Conservation (phyloP, 176 grass and related monocot genomes). For the Rhynchospora tenuis region DNA sequence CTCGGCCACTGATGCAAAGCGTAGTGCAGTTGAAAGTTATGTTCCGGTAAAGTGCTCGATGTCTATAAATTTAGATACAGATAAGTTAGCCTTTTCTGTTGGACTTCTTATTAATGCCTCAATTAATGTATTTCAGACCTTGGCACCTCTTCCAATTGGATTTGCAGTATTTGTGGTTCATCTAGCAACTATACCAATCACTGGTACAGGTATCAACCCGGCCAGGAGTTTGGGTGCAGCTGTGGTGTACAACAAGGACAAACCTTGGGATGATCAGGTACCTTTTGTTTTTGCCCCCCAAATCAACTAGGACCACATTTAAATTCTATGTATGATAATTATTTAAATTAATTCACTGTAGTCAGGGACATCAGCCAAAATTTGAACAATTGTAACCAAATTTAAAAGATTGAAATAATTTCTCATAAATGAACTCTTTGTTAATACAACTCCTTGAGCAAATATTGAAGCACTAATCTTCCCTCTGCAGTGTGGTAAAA, state of each 20-base stretch:
- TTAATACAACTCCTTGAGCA: too few species aligned
- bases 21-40: conserved; percentile 38
- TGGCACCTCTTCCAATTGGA: conserved; percentile 36
- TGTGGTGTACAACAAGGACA: conserved; percentile 36
- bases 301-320: too few species aligned
- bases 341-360: not conserved
- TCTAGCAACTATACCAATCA: conserved; percentile 35
- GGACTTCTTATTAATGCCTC: not conserved
- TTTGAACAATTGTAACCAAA: too few species aligned
- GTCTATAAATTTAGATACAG: too few species aligned
- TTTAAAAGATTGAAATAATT: too few species aligned
- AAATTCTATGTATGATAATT: too few species aligned
- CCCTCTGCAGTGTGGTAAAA: not conserved
- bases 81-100: not conserved
- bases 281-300: not conserved
- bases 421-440: too few species aligned
- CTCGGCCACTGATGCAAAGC: conserved; percentile 44
- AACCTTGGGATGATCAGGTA: conserved; percentile 44
- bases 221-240: conserved; percentile 36
- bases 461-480: not conserved
- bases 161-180: conserved; percentile 39
- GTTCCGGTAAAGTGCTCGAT: conserved; percentile 21
- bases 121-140: not conserved
- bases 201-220: conserved; percentile 31
- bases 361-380: too few species aligned